Evolutionary conservation across 352 stramenopile genomes (phyloP).

Genomic region (Elongisporangium anandrum): DNA sequence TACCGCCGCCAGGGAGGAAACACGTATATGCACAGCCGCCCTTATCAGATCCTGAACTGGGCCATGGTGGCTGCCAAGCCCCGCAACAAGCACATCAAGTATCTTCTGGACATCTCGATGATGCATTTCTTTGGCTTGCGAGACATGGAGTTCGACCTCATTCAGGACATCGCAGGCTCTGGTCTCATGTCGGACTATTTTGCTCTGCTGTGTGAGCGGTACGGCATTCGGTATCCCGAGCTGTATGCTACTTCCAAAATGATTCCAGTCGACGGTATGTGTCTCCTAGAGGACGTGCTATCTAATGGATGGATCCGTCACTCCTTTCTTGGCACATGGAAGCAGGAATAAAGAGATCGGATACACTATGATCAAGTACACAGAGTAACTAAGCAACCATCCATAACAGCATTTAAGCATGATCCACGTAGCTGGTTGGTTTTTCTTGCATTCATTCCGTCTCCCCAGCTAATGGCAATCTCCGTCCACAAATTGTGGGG

Average conservation of each 20-base stretch:
- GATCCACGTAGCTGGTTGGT: too few relatives aligned
- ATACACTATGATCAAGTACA: too few relatives aligned
- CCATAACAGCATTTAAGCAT: too few relatives aligned
- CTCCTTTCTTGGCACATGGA: neutral
- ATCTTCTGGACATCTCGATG: constrained; percentile 8
- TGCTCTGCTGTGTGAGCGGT: constrained; percentile 9
- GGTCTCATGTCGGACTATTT: constrained; percentile 15
- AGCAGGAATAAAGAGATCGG: too few relatives aligned
- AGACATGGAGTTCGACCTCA: constrained; percentile 10
- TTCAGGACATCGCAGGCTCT: constrained; percentile 12
- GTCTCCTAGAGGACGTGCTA: constrained; percentile 4
- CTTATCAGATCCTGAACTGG: constrained; percentile 19
- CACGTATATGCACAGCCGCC: constrained; percentile 5
- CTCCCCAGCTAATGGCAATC: too few relatives aligned
- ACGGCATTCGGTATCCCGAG: neutral
- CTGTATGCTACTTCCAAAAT: constrained; percentile 1
- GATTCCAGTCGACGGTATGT: constrained; percentile 9
- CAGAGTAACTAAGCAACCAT: too few relatives aligned
- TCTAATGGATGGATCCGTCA: constrained; percentile 2
- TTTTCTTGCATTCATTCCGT: too few relatives aligned
- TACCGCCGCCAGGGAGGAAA: neutral
- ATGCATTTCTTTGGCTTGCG: constrained; percentile 13
- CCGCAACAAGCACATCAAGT: constrained; percentile 9
- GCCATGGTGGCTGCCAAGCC: constrained; percentile 8
- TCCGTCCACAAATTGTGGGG: too few relatives aligned